A percentile compares a stretch with the other conserved stretches of the same genome.
These are phyloP conservation scores for Boletus speciosus DNA, from an alignment of 768 basidiomycete genomes.

Conservation along the genomic window DNA sequence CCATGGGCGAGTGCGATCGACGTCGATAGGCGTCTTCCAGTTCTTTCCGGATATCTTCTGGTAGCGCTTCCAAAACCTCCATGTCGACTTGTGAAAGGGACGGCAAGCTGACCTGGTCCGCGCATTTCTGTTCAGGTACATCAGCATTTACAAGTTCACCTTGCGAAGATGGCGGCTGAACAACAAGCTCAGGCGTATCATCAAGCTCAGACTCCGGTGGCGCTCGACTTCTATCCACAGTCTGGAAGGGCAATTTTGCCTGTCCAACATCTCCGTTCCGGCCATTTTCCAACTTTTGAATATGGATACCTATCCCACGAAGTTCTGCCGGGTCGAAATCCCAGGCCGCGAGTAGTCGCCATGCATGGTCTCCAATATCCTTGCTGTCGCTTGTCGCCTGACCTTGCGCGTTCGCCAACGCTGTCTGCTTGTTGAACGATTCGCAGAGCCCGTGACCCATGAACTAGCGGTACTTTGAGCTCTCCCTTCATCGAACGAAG, in stretches of 20 bases:
- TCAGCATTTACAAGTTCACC: slow-evolving; percentile 17
- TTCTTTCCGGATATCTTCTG: slow-evolving; percentile 65
- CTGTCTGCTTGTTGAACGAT: slow-evolving; percentile 69
- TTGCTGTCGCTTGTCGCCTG: slow-evolving; percentile 69
- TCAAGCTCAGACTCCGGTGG: slow-evolving; percentile 2
- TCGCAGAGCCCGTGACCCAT: slow-evolving; percentile 89
- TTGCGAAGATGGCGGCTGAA: slow-evolving; percentile 35
- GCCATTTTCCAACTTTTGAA: slow-evolving; percentile 76
- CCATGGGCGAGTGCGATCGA: slow-evolving; percentile 51
- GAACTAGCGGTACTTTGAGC: slow-evolving; percentile 49
- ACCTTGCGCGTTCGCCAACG: slow-evolving; percentile 57
- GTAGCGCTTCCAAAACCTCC: slow-evolving; percentile 67
- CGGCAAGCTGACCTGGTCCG: slow-evolving; percentile 45
- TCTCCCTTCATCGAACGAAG: not conserved
- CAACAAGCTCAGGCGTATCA: slow-evolving; percentile 19
- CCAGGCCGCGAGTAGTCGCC: slow-evolving; percentile 69
- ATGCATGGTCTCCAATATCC: slow-evolving; percentile 73
- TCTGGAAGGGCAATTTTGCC: slow-evolving; percentile 56
- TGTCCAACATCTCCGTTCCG: slow-evolving; percentile 48
- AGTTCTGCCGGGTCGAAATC: slow-evolving; percentile 81
- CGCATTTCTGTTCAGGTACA: slow-evolving; percentile 9
- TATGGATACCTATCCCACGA: slow-evolving; percentile 89
- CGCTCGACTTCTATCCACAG: slow-evolving; percentile 3
- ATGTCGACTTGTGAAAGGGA: slow-evolving; percentile 75
- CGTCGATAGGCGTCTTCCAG: slow-evolving; percentile 64